Conservation (phyloP, 805 yeast genomes). For the Candida maesae region DNA sequence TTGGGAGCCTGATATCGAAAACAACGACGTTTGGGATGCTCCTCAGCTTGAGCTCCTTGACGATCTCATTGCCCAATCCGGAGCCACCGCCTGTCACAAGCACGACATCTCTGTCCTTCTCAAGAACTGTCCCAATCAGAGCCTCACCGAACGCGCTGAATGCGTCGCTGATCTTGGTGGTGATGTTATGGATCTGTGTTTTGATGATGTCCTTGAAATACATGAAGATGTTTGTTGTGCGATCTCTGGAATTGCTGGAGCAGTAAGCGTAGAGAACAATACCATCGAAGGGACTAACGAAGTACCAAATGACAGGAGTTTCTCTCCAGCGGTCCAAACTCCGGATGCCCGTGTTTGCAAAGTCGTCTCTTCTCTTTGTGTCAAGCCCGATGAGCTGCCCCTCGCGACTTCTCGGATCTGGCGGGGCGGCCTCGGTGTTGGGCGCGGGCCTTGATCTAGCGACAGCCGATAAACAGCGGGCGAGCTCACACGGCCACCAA, state of each 20-base stretch:
- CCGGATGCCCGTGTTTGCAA: too few species aligned
- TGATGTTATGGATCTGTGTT: conserved; percentile 23
- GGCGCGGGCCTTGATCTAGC: background rate
- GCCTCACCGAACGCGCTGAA: conserved; percentile 29
- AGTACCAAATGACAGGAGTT: too few species aligned
- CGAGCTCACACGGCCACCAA: background rate
- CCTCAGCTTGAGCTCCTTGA: conserved; percentile 36
- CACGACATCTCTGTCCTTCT: conserved; percentile 54
- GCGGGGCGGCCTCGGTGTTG: too few species aligned
- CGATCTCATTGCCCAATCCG: conserved; percentile 75
- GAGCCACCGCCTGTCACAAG: conserved; percentile 81
- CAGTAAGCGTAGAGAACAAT: too few species aligned
- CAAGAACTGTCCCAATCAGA: conserved; percentile 49
- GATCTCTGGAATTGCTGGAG: too few species aligned
- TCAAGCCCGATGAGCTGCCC: background rate
- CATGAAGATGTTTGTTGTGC: conserved; percentile 4
- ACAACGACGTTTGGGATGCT: conserved; percentile 54
- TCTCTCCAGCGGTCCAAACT: too few species aligned
- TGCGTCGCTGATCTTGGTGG: conserved; percentile 5
- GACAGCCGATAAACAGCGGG: too few species aligned
- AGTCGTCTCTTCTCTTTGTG: background rate
- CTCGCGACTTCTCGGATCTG: too few species aligned
- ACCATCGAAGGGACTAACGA: too few species aligned
- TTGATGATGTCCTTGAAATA: conserved; percentile 7
- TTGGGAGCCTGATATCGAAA: conserved; percentile 48